Evolutionary conservation across 257 asterid species (phyloP), one percentile per base, ranked within the genome.

Genomic region (Thymus mandschuricus): DNA sequence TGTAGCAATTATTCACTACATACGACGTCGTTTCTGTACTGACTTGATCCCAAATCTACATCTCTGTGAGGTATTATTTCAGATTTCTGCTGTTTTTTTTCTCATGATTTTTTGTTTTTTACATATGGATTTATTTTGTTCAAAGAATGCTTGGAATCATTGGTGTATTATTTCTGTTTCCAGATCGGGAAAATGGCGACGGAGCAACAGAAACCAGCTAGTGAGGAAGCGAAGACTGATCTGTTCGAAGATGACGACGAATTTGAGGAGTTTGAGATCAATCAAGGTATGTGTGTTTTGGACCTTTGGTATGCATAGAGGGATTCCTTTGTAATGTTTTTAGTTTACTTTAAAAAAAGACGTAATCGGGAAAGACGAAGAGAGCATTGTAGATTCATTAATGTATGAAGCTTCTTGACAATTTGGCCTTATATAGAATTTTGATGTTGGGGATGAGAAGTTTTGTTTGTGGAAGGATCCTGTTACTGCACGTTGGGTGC

Each of bases 201-300:
- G 12, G 96, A 86, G 63, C 88, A 84, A 68, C 85, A 90, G 44
- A 88, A 85, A 78, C 72, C 85, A 30, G 85, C 83, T 44, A 48
- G 83, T 5, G 91, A 89, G 75, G 92, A 87, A 54, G 86, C 81
- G 29, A 89, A 91, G 72, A 76, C 88, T 56, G 95, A 91, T 81
- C 86, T 91, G 1, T 91, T 89, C 69, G 95, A 91, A 79, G 96
- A 91, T 52, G 96, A 91, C 33, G 96, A 91, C 68, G 97, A 89
- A 70, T 91, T 89, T 30, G 97, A 91, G 77, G 97, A 91, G 87
- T 91, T 91, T 55, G 95, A 76, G 66, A 86, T 89, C 28, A 87
- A 77, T 77, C 87, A 76, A 81, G 96, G 96, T 49, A 13, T 5
- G 15, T 34, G 12, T 6, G 33, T 40, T 66, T 70, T 67, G 3